A percentile compares a stretch with the other conserved stretches of the same genome.
Conservation (phyloP, 306 rosid genomes). For the Prunus salicina region DNA sequence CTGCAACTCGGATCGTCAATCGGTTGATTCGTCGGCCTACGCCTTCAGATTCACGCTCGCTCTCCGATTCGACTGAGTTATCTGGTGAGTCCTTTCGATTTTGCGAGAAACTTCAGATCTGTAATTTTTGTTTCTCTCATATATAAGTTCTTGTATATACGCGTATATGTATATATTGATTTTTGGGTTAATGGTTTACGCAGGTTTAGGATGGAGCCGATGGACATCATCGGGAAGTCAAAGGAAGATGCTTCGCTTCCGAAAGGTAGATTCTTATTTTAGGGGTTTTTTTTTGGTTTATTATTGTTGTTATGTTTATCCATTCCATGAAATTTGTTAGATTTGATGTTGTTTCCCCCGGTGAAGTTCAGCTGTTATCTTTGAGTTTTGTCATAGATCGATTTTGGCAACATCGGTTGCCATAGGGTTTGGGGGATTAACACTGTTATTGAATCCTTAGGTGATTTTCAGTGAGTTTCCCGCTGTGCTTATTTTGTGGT, state of each 20-base stretch:
- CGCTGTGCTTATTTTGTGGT: not conserved
- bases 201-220: conserved; percentile 82
- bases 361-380: conserved; percentile 1
- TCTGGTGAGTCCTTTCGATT: conserved; percentile 38
- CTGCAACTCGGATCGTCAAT: conserved; percentile 49
- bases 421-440: not conserved
- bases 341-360: not conserved
- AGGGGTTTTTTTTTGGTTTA: not conserved
- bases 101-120: conserved; percentile 37
- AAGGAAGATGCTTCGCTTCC: conserved; percentile 99
- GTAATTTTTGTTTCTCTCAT: not conserved
- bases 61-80: conserved; percentile 22
- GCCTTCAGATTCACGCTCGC: conserved; percentile 2
- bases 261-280: conserved; percentile 50
- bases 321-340: not conserved
- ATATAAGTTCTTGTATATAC: not conserved
- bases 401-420: not conserved
- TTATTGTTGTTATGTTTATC: not conserved
- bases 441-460: not conserved
- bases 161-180: not conserved
- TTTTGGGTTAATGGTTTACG: not conserved
- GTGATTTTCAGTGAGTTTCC: not conserved
- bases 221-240: conserved; percentile 97
- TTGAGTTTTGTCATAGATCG: not conserved
- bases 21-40: conserved; percentile 31